phyloP scores from a whole-genome alignment of 805 yeast species.

The Zygoascus biomembranicola region DNA sequence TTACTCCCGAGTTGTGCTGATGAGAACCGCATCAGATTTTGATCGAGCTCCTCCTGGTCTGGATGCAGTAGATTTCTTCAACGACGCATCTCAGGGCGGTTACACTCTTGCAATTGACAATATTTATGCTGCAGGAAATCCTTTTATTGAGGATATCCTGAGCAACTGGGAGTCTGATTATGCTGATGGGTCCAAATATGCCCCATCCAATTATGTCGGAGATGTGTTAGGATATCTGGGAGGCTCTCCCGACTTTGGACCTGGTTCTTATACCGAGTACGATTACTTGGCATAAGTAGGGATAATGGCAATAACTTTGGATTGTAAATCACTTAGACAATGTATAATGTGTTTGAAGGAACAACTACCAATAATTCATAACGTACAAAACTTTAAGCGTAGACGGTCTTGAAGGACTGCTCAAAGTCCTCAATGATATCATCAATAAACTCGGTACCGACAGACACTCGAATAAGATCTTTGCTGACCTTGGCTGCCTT shows the following conservation, averaged over 20 bases:
- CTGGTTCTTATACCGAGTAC: constrained; percentile 2
- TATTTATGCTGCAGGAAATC: constrained; percentile 45
- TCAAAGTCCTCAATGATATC: constrained; percentile 86
- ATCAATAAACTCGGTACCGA: constrained; percentile 87
- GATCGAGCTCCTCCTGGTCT: constrained; percentile 43
- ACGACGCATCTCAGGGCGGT: constrained; percentile 44
- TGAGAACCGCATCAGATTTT: constrained; percentile 57
- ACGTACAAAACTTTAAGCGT: constrained; percentile 12
- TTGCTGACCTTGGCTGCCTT: constrained; percentile 76
- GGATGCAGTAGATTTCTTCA: constrained; percentile 43
- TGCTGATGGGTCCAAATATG: constrained; percentile 13
- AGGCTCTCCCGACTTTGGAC: constrained; percentile 32
- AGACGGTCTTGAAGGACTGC: constrained; percentile 67
- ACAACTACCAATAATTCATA: background rate
- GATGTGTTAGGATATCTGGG: constrained; percentile 52
- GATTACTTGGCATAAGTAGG: background rate
- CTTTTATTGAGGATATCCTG: constrained; percentile 46
- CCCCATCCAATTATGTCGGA: constrained; percentile 50
- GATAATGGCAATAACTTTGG: background rate
- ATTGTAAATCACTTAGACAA: too few species aligned
- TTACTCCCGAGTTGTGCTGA: constrained; percentile 46
- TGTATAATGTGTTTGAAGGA: background rate
- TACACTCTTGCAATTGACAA: constrained; percentile 40
- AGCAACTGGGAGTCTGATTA: constrained; percentile 31
- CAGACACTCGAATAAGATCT: constrained; percentile 80